Percentiles rank a stretch among this genome's conserved stretches.
phyloP scores from a whole-genome alignment of 805 yeast species.

The Myxozyma neglecta region DNA sequence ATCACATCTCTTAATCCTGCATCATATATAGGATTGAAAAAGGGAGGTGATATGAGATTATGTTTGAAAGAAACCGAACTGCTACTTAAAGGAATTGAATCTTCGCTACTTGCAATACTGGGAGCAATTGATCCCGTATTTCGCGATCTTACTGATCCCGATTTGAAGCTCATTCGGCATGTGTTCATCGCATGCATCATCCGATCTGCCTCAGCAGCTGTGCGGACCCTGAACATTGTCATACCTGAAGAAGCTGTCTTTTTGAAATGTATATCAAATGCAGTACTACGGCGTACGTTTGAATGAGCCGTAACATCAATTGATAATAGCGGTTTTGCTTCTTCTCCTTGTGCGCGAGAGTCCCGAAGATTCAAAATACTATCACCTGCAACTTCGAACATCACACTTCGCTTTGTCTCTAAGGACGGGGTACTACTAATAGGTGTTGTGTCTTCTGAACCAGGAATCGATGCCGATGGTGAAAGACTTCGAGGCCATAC shows the following conservation, averaged over 20 bases:
- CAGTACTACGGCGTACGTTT: conserved; percentile 29
- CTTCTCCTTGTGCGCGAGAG: not conserved
- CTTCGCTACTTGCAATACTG: conserved; percentile 23
- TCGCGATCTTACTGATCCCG: conserved; percentile 10
- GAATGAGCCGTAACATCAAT: conserved; percentile 19
- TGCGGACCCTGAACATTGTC: conserved; percentile 32
- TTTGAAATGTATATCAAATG: conserved; percentile 32
- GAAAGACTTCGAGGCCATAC: conserved; percentile 27
- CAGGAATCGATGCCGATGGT: not conserved
- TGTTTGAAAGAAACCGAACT: not conserved
- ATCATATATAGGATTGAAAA: conserved; percentile 16
- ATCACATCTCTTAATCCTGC: not conserved
- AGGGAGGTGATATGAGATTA: not conserved
- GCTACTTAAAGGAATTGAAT: conserved; percentile 8
- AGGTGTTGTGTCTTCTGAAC: not conserved
- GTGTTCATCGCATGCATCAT: conserved; percentile 31
- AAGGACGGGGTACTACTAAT: not conserved
- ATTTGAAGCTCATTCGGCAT: conserved; percentile 12
- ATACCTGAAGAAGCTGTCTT: conserved; percentile 17
- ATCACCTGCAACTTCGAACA: conserved; percentile 19
- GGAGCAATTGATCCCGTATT: conserved; percentile 17
- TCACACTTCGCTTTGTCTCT: conserved; percentile 11
- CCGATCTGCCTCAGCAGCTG: conserved; percentile 32
- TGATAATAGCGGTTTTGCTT: conserved; percentile 19
- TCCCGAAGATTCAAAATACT: conserved; percentile 3